Conservation (phyloP, 768 basidiomycete species). For the Glaciozyma martinii region DNA sequence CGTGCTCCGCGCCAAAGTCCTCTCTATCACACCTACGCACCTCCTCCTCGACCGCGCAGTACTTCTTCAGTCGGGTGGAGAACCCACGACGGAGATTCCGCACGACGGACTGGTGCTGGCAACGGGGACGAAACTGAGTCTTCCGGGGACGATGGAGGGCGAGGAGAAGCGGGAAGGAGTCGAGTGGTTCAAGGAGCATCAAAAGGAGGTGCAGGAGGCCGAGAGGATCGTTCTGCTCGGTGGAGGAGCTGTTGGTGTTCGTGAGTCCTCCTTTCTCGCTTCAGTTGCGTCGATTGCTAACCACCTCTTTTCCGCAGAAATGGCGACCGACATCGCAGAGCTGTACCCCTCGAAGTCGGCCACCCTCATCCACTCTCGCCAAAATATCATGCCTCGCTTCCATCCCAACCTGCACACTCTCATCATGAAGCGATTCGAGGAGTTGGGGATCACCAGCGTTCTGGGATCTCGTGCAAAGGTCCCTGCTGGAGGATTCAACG, state of each 20-base stretch:
- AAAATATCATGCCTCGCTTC: constrained; percentile 51
- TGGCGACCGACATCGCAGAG: constrained; percentile 55
- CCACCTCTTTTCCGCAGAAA: constrained; percentile 44
- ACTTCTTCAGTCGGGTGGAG: constrained; percentile 31
- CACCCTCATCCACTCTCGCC: constrained; percentile 55
- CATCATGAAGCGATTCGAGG: constrained; percentile 44
- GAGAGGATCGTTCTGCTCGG: constrained; percentile 57
- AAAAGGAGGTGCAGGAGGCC: constrained; percentile 46
- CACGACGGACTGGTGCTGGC: constrained; percentile 58
- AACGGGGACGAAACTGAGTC: constrained; percentile 44
- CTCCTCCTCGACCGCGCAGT: constrained; percentile 3
- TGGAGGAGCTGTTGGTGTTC: constrained; percentile 64
- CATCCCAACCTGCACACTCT: constrained; percentile 47
- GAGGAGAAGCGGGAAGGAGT: constrained; percentile 43
- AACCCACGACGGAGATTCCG: constrained; percentile 37
- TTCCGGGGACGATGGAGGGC: constrained; percentile 26
- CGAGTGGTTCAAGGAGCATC: constrained; percentile 49
- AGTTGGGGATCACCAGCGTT: constrained; percentile 47
- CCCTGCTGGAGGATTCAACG: constrained; percentile 39
- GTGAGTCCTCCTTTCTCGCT: constrained; percentile 41
- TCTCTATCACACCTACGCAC: not conserved
- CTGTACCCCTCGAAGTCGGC: constrained; percentile 50
- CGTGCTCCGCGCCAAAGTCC: constrained; percentile 11
- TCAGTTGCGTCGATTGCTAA: not conserved
- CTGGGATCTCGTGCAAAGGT: constrained; percentile 44